Evolutionary conservation across 2,329 filamentous ascomycete species (phyloP).

Genomic region (Metarhizium album): DNA sequence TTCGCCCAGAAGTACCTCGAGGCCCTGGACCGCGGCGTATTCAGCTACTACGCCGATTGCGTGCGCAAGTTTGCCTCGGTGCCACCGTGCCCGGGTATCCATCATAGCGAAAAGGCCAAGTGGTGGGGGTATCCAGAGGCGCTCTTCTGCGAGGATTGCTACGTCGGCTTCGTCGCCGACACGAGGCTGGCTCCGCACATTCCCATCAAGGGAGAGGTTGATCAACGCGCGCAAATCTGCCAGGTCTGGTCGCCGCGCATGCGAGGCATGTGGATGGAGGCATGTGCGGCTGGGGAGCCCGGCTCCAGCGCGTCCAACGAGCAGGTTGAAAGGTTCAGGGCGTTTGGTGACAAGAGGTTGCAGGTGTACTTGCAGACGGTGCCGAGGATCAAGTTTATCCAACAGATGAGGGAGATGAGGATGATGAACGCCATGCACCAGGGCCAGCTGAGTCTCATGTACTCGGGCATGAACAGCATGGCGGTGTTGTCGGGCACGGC

Average conservation of each 20-base stretch:
- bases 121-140: constrained; percentile 27
- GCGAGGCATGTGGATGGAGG: constrained; percentile 23
- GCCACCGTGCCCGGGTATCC: constrained; percentile 18
- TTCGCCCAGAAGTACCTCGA: constrained; percentile 18
- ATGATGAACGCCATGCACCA: constrained; percentile 24
- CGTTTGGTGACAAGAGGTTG: constrained; percentile 16
- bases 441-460: constrained; percentile 22
- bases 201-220: constrained; percentile 14
- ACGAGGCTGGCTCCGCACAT: constrained; percentile 16
- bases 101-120: constrained; percentile 12
- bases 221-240: constrained; percentile 20
- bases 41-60: constrained; percentile 18
- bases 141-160: constrained; percentile 25
- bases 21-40: constrained; percentile 21
- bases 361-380: constrained; percentile 19
- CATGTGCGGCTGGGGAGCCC: constrained; percentile 16
- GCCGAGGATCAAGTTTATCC: constrained; percentile 19
- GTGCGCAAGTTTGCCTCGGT: constrained; percentile 19
- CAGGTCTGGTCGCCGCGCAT: constrained; percentile 28
- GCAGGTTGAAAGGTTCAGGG: constrained; percentile 16
- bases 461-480: constrained; percentile 21
- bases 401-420: constrained; percentile 18
- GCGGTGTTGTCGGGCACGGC: constrained; percentile 15
- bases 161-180: constrained; percentile 17
- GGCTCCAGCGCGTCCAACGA: constrained; percentile 15